A percentile compares a stretch with the other conserved stretches of the same genome.
These are phyloP conservation scores for Cerrena zonata DNA, from an alignment of 1,284 basidiomycete species.

Conservation along the genomic window DNA sequence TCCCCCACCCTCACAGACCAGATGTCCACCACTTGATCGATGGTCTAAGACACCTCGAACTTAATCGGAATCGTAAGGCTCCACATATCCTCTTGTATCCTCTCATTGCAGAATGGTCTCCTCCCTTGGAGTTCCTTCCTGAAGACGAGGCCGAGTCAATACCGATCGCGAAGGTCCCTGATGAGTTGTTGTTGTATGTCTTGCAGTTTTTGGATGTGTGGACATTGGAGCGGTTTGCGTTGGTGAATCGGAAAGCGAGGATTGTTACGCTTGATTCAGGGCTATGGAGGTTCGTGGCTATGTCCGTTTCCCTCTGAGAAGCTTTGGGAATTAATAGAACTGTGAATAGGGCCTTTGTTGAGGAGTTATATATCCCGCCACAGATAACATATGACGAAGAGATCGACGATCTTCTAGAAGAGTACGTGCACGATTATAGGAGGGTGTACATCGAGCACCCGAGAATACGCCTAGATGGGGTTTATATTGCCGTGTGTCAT, in stretches of 20 bases:
- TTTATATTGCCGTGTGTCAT: conserved; percentile 86
- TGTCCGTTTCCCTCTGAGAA: too few relatives aligned
- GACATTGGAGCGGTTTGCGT: conserved; percentile 72
- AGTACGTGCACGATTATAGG: conserved; percentile 62
- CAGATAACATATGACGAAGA: conserved; percentile 51
- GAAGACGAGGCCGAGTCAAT: conserved; percentile 59
- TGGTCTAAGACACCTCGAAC: neutral
- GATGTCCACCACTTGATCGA: neutral
- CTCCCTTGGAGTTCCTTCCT: conserved; percentile 54
- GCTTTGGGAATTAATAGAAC: too few relatives aligned
- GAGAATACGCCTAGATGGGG: conserved; percentile 76
- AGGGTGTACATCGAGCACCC: conserved; percentile 78
- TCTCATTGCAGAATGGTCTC: conserved; percentile 45
- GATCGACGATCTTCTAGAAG: conserved; percentile 42
- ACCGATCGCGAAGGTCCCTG: conserved; percentile 58
- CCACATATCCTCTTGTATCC: conserved; percentile 8
- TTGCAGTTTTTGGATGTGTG: conserved; percentile 59
- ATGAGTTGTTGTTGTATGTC: conserved; percentile 69
- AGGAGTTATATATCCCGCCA: conserved; percentile 63
- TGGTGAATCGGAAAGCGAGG: conserved; percentile 67
- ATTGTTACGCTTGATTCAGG: conserved; percentile 59
- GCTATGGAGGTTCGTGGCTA: conserved; percentile 74
- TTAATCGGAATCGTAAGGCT: neutral
- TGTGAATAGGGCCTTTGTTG: conserved; percentile 51
- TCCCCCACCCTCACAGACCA: neutral